Evolutionary conservation across 2,329 filamentous ascomycete genomes (phyloP), one percentile per base, ranked within the genome.

Genomic region (Chalara sp.): DNA sequence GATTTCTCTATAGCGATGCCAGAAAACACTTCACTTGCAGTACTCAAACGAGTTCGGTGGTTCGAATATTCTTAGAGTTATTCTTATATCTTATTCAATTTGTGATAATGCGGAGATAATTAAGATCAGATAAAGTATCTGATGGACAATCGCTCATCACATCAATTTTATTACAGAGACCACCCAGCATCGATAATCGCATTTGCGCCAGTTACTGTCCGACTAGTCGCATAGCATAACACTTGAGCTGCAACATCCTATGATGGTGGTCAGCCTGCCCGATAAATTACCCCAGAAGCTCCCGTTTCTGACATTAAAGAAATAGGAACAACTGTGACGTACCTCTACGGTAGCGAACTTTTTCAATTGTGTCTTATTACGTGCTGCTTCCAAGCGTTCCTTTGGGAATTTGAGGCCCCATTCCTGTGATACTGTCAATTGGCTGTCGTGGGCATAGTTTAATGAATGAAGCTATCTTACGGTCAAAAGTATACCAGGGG

Each of bases 401-500:
- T 40, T 5, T 3, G 43, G 31, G 21, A 48, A 48, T 13, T 48
- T 21, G 28, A 32, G 6, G 5, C 46, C 46, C 46, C 46, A 48
- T 5, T 48, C 46, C 44, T 46, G n/a, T 28, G 11, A 21, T 21
- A 21, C 21, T 21, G 21, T 21, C 21, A 21, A 21, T 21, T 21
- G 21, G 21, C 21, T 21, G 21, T 21, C 21, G 21, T 21, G 21
- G 3, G 21, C 21, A 21, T 21, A 21, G 21, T 21, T 21, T 21
- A 21, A 21, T 21, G 21, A 21, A 3, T 21, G 32, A 32, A 32
- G 7, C 29, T 29, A 32, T 10, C 32, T 13, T 12, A 46, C 44
- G n/a, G 44, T 46, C 10, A 46, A 33, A n/a, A 46, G 32, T 8
- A 46, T 7, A 11, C 44, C 44, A 0, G 80, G 79, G 4, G 73